These are phyloP conservation scores for Monosporascus cannonballus DNA, from an alignment of 2,329 filamentous ascomycete genomes.

Conservation along the genomic window DNA sequence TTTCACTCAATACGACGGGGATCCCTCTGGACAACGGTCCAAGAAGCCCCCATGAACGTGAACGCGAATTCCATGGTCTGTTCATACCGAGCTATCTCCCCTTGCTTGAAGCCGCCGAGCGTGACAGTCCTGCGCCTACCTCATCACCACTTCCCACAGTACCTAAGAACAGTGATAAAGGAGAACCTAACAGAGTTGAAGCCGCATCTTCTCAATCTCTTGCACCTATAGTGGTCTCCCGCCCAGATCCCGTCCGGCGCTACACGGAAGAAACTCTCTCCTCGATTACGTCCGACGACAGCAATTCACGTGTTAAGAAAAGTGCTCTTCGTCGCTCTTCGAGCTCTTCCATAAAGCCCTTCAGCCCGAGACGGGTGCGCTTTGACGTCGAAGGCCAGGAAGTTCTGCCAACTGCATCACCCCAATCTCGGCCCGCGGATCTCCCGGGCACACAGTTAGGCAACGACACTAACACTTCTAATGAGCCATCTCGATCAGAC, in stretches of 20 bases:
- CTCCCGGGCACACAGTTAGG: slow-evolving; percentile 27
- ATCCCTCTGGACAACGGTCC: slow-evolving; percentile 29
- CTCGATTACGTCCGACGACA: slow-evolving; percentile 47
- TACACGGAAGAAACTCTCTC: slow-evolving; percentile 43
- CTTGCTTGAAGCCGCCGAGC: slow-evolving; percentile 45
- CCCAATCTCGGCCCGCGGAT: slow-evolving; percentile 29
- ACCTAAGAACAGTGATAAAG: slow-evolving; percentile 19
- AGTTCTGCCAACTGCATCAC: slow-evolving; percentile 54
- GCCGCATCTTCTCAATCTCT: slow-evolving; percentile 10
- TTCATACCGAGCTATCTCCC: slow-evolving; percentile 59
- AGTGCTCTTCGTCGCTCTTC: slow-evolving; percentile 54
- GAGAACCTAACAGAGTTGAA: slow-evolving; percentile 22
- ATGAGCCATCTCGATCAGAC: slow-evolving; percentile 15
- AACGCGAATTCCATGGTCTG: slow-evolving; percentile 54
- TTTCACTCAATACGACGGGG: slow-evolving; percentile 33
- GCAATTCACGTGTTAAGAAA: slow-evolving; percentile 42
- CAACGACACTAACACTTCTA: slow-evolving; percentile 15
- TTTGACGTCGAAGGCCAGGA: slow-evolving; percentile 56
- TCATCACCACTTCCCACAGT: slow-evolving; percentile 8
- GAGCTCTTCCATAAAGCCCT: slow-evolving; percentile 41
- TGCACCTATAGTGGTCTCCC: slow-evolving; percentile 13
- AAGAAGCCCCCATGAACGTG: slow-evolving; percentile 46
- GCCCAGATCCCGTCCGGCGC: slow-evolving; percentile 32
- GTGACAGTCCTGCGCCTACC: slow-evolving; percentile 13
- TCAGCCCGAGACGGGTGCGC: slow-evolving; percentile 55